Conservation (phyloP, 129 eudicot genomes). For the Flaveria robusta region DNA sequence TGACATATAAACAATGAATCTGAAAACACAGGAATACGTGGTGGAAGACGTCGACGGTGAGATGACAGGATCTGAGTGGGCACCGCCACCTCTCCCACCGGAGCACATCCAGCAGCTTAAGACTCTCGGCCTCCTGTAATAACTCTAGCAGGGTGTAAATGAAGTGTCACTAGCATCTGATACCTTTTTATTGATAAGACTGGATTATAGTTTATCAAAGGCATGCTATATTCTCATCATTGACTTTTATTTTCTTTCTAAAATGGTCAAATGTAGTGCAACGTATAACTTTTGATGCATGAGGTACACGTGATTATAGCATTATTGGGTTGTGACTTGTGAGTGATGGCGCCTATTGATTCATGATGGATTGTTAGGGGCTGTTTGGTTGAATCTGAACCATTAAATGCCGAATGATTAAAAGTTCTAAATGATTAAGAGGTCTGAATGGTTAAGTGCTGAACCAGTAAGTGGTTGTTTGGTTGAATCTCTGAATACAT, state of each 20-base stretch:
- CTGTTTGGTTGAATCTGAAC: no score
- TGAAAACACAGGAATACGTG: constrained; percentile 69
- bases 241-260: constrained; percentile 11
- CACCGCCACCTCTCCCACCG: constrained; percentile 80
- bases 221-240: constrained; percentile 31
- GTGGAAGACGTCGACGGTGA: constrained; percentile 97
- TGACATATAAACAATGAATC: constrained; percentile 17
- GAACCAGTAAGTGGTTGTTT: no score
- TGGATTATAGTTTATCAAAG: constrained; percentile 22
- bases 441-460: no score
- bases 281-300: constrained; percentile 7
- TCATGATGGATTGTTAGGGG: not conserved
- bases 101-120: constrained; percentile 92
- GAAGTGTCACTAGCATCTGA: constrained; percentile 13
- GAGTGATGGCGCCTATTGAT: not conserved
- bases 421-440: no score
- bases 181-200: constrained; percentile 23
- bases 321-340: not conserved
- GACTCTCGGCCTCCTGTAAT: constrained; percentile 56
- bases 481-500: no score
- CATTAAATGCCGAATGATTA: no score
- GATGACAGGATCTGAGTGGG: constrained; percentile 76
- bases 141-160: constrained; percentile 20
- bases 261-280: constrained; percentile 19
- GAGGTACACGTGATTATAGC: constrained; percentile 32